These are phyloP conservation scores for Alternaria incomplexa DNA, from an alignment of 2,329 filamentous ascomycete genomes.

Conservation along the genomic window DNA sequence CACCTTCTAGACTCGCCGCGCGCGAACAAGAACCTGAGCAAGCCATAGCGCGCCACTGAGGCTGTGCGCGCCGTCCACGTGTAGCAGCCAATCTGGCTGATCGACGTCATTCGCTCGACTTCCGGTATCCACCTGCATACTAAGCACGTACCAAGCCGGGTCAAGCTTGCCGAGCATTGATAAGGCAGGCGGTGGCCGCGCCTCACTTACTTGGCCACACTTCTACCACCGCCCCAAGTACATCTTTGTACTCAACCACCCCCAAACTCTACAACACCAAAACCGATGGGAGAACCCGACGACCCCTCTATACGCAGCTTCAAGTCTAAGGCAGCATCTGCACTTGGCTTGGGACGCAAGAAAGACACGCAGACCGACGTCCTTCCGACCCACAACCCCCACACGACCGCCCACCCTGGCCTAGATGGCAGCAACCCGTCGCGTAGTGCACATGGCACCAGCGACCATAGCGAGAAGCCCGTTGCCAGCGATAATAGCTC, in stretches of 20 bases:
- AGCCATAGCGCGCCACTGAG: constrained; percentile 6
- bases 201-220: constrained; percentile 25
- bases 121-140: not conserved
- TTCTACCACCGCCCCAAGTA: constrained; percentile 9
- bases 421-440: constrained; percentile 11
- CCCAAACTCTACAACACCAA: constrained; percentile 21
- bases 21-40: not conserved
- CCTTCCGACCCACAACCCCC: constrained; percentile 37
- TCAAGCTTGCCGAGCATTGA: constrained; percentile 20
- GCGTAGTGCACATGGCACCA: not conserved
- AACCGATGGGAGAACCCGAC: constrained; percentile 64
- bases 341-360: constrained; percentile 52
- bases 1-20: not conserved
- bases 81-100: constrained; percentile 2
- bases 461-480: constrained; percentile 32
- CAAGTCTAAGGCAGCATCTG: constrained; percentile 56
- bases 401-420: constrained; percentile 22
- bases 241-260: constrained; percentile 16
- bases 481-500: constrained; percentile 9
- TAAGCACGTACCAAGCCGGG: constrained; percentile 5
- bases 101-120: constrained; percentile 11
- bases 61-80: constrained; percentile 2
- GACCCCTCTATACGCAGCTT: constrained; percentile 58
- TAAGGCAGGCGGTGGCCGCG: constrained; percentile 21
- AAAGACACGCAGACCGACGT: constrained; percentile 34